Evolutionary conservation across 106 monocot genomes (phyloP), one percentile per base, ranked within the genome.

Genomic region (Dendrobium chrysotoxum): DNA sequence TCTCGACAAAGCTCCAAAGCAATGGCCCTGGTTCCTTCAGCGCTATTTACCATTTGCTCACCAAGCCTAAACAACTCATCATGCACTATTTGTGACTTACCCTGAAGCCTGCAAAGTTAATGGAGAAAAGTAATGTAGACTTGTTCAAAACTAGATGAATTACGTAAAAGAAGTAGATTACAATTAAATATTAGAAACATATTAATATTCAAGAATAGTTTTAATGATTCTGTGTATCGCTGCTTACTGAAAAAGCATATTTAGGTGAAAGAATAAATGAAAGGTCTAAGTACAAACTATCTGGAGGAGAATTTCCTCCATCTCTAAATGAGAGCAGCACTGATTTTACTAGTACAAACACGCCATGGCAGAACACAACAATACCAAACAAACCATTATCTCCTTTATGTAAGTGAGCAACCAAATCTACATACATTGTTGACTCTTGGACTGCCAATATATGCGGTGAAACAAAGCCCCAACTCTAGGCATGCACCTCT

Each of bases 1-100:
- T 95, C 95, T 66, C 95, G 85, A 85, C 93, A 96, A 80, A 93
- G 91, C 83, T 96, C 93, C 84, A 93, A 87, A 82, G 91, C 93
- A 84, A 96, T 88, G 5, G 96, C 96, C 76, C 91, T 91, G 5
- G 96, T 96, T 84, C 93, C 96, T 87, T 96, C 96, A 66, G 87
- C 72, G 78, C 88, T 93, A 78, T 90, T 84, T 72, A 93, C 93
- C 96, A 96, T 90, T 80, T 91, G 91, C 84, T 96, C 93, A 9
- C 96, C 93, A 76, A 96, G 91, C 81, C 89, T 91, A 71, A 88
- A 86, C 76, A 96, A 83, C 78, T 93, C 91, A 86, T 90, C 87
- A 81, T 90, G 84, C 44, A 96, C 96, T 21, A 96, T 81, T 83
- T 96, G 91, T 54, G 96, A 90, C 81, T 96, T 96, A 30, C 96